Evolutionary conservation across 129 eudicot species (phyloP).

Genomic region (Heracleum sosnowskyi): DNA sequence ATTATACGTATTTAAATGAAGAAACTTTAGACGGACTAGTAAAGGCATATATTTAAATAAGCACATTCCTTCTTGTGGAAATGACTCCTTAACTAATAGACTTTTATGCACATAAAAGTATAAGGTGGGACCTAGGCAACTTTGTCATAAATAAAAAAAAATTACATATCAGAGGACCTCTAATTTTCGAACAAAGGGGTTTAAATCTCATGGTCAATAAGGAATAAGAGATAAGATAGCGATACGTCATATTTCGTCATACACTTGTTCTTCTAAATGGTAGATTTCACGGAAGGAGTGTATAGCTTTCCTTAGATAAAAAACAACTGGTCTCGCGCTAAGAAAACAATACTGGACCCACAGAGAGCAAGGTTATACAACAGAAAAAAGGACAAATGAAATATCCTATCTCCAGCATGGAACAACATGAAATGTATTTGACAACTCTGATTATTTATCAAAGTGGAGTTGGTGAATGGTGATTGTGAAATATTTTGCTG

Average conservation of each 20-base stretch:
- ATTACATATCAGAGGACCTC: not conserved
- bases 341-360: not conserved
- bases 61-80: not conserved
- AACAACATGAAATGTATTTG: not conserved
- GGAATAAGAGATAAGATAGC: not conserved
- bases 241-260: not conserved
- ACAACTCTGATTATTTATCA: not conserved
- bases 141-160: not conserved
- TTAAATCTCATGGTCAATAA: not conserved
- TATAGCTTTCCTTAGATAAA: not conserved
- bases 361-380: not conserved
- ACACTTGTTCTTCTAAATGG: not conserved
- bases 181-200: not conserved
- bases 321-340: not conserved
- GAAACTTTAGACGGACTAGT: not conserved
- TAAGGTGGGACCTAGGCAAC: not conserved
- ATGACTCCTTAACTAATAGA: not conserved
- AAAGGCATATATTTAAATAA: not conserved
- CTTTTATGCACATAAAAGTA: not conserved
- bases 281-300: not conserved
- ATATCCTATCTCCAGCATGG: not conserved
- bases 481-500: not conserved
- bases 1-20: not conserved
- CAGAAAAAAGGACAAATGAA: not conserved
- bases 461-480: not conserved